These are phyloP conservation scores for Scenedesmus sp. DNA, from an alignment of 163 green algal species.

Conservation along the genomic window DNA sequence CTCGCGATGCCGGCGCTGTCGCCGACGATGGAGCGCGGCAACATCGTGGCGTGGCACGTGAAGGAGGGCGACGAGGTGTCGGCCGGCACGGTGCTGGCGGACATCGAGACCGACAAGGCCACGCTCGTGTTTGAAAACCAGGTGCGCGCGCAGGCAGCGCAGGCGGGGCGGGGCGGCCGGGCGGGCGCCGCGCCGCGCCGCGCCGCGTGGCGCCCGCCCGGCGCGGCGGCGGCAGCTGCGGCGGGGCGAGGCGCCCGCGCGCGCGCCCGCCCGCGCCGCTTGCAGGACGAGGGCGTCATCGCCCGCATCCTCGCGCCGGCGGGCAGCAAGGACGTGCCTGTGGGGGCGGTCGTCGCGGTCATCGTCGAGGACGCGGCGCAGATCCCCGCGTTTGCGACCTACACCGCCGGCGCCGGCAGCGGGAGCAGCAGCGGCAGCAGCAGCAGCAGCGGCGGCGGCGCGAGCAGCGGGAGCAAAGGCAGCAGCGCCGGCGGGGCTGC, in stretches of 20 bases:
- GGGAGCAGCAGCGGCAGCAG: conserved; percentile 3
- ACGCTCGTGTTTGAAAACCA: conserved; percentile 82
- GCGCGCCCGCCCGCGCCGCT: too few relatives aligned
- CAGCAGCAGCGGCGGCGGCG: conserved; percentile 7
- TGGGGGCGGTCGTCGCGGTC: conserved; percentile 74
- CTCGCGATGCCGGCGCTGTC: conserved; percentile 92
- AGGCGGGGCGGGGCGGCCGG: too few relatives aligned
- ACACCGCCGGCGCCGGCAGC: conserved; percentile 28
- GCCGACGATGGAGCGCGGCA: conserved; percentile 93
- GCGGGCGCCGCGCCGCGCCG: too few relatives aligned
- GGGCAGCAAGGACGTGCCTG: conserved; percentile 55
- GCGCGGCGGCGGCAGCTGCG: too few relatives aligned
- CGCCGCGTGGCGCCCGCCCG: too few relatives aligned
- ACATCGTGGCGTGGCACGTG: conserved; percentile 83
- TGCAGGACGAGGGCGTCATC: conserved; percentile 83
- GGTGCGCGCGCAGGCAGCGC: too few relatives aligned
- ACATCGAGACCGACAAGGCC: conserved; percentile 91
- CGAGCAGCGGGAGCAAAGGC: conserved; percentile 34
- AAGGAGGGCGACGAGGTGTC: conserved; percentile 70
- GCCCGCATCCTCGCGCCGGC: conserved; percentile 81
- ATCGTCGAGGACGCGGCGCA: conserved; percentile 79
- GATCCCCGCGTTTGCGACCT: conserved; percentile 84
- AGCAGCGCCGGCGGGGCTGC: too few relatives aligned
- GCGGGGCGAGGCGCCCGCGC: too few relatives aligned
- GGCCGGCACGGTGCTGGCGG: conserved; percentile 74